These are phyloP conservation scores for Lactarius indigo DNA, from an alignment of 768 basidiomycete species.

Conservation along the genomic window DNA sequence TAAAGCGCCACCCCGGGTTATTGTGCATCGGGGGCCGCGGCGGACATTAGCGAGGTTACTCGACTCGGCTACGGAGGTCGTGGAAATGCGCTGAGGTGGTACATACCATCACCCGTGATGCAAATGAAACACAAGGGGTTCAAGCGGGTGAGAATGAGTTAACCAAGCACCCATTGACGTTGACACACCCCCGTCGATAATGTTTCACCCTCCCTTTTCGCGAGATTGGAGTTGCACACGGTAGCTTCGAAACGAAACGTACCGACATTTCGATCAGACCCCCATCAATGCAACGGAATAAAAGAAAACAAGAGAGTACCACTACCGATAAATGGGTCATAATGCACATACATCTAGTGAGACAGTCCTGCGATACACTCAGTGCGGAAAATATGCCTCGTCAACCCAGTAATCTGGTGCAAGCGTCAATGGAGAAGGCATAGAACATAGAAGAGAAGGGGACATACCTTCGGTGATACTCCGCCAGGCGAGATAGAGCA, in stretches of 20 bases:
- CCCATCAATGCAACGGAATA: neutral
- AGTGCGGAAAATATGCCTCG: constrained; percentile 39
- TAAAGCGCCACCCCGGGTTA: too few relatives aligned
- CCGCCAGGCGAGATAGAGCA: constrained; percentile 77
- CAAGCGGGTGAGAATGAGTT: too few relatives aligned
- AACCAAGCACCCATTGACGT: neutral
- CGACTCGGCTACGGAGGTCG: constrained; percentile 1
- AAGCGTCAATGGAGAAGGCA: neutral
- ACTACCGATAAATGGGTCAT: neutral
- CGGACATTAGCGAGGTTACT: constrained; percentile 26
- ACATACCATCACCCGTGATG: constrained; percentile 23
- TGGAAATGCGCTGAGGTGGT: constrained; percentile 29
- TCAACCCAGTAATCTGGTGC: constrained; percentile 45
- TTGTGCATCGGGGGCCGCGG: constrained; percentile 25
- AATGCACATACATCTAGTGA: constrained; percentile 1
- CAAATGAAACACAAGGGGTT: neutral
- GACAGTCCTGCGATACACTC: neutral
- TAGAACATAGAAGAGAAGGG: neutral
- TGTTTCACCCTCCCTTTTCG: neutral
- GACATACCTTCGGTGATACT: constrained; percentile 85
- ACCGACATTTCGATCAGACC: neutral
- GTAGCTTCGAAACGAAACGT: constrained; percentile 6
- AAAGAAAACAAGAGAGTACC: neutral
- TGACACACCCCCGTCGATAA: neutral
- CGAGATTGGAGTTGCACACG: neutral